Evolutionary conservation across 495 filamentous ascomycete species (phyloP), one percentile per base, ranked within the genome.

Genomic region (Annulohypoxylon moriforme): DNA sequence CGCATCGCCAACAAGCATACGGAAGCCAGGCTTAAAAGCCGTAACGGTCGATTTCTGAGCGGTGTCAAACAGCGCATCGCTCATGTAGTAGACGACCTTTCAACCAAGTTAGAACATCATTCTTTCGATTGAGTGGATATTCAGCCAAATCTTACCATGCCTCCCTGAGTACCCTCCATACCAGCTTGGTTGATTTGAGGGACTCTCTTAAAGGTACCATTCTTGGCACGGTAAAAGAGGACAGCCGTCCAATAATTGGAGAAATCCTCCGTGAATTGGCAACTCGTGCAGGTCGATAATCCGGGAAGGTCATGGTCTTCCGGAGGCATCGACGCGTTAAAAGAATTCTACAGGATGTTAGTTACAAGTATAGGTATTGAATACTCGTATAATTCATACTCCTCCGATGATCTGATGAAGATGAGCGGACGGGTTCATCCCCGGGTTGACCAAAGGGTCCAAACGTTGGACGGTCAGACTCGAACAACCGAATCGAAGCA

Each of bases 61-160:
- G 38, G 81, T 84, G 62, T 81, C 80, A 67, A 83, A 83, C 18
- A 83, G 69, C 2, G 81, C 81, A 67, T 85, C 83, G 1, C 78
- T 75, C 81, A 85, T 86, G 75, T 86, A 86, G 67, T 86, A 86
- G 36, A 86, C 82, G 11, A 83, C 78, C 75, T 77, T 63, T 1
- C 4, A 11, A 13, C 3, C 11, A 10, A 40, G 47, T 71, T 67
- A 73, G 62, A 44, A 27, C 14, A 36, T 7, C 33, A 36, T 33
- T 22, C 18, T 16, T 13, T 0, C 27, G 6, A 7, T 20, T 22
- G 36, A 5, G 9, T 4, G n/a, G n/a, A n/a, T n/a, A 4, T 22
- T 6, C 14, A 13, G 0, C 5, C 8, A 2, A 0, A 64, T 27
- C 67, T 63, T 64, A 77, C 75, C 77, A 81, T 80, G 53, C 80